These are phyloP conservation scores for Aristolochia californica DNA, from an alignment of 164 flowering plant genomes.

Conservation along the genomic window DNA sequence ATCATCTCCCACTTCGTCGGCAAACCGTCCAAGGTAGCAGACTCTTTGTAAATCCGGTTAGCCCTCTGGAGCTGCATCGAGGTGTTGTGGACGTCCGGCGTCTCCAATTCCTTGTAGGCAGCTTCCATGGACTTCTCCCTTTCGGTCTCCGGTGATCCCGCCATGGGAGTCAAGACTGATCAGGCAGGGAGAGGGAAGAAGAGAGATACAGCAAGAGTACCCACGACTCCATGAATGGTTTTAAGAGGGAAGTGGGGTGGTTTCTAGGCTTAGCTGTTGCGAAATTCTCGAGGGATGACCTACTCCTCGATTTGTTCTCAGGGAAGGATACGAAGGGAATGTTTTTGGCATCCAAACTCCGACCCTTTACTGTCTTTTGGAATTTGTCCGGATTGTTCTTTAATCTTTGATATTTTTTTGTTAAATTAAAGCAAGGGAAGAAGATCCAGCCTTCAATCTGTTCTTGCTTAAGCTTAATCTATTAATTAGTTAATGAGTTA, in stretches of 20 bases:
- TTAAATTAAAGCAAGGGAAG: no score
- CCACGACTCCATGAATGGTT: neutral
- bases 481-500: no score
- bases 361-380: no score
- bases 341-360: no score
- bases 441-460: no score
- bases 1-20: slow-evolving; percentile 33
- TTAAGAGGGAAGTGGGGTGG: neutral
- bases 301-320: neutral
- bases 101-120: slow-evolving; percentile 6
- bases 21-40: slow-evolving; percentile 19
- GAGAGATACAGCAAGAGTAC: neutral
- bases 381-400: no score
- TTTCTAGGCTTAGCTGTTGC: neutral
- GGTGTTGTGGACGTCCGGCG: slow-evolving; percentile 15
- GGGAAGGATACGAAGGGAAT: no score
- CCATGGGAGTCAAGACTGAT: neutral
- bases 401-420: no score
- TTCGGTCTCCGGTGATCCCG: neutral
- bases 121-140: neutral
- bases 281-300: slow-evolving; percentile 1
- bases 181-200: neutral
- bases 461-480: no score
- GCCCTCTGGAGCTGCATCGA: slow-evolving; percentile 21
- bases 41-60: slow-evolving; percentile 17